Evolutionary conservation across 768 basidiomycete genomes (phyloP), one percentile per base, ranked within the genome.

Genomic region (Suillus plorans): DNA sequence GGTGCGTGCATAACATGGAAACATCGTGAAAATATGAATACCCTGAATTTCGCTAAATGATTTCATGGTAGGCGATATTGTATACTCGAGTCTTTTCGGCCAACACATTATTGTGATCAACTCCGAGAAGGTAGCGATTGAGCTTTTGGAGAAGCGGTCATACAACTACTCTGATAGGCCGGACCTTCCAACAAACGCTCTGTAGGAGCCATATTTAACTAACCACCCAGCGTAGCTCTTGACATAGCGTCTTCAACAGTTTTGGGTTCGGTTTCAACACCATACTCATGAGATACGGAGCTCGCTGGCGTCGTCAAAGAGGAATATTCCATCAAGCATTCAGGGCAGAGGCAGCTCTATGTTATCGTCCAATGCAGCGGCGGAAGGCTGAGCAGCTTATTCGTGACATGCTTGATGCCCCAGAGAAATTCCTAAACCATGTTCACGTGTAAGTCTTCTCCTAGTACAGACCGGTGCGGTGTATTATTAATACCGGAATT

Each of bases 291-390:
- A 69, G 53, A n/a, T 80, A 81, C 63, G 79, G 79, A 12, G 69
- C 73, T 18, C 70, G 70, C 60, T 81, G 80, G 81, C 73, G 77
- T 16, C 50, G 57, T 31, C 76, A 80, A 44, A 68, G 80, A 63
- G 71, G 74, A 42, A 64, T 79, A 5, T 74, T 75, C 42, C 79
- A 81, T 49, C 76, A 81, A 47, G 69, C 71, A 31, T 79, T 80
- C 69, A 68, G 69, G 39, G 69, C 69, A 10, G 70, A 74, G 36
- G 69, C 69, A 2, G 56, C 68, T 9, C 36, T 65, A 18, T 63
- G 63, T 9, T 81, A 76, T 61, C 70, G 67, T 50, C 72, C 74
- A 3, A 71, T 79, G 44, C 81, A 81, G 63, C 68, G 68, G 18
- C 67, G 69, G 55, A 76, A 78, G 66, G 67, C 69, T 8, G 70